A percentile compares a stretch with the other conserved stretches of the same genome.
phyloP scores from a whole-genome alignment of 1,284 basidiomycete species.

The Trichosporon coremiiforme region DNA sequence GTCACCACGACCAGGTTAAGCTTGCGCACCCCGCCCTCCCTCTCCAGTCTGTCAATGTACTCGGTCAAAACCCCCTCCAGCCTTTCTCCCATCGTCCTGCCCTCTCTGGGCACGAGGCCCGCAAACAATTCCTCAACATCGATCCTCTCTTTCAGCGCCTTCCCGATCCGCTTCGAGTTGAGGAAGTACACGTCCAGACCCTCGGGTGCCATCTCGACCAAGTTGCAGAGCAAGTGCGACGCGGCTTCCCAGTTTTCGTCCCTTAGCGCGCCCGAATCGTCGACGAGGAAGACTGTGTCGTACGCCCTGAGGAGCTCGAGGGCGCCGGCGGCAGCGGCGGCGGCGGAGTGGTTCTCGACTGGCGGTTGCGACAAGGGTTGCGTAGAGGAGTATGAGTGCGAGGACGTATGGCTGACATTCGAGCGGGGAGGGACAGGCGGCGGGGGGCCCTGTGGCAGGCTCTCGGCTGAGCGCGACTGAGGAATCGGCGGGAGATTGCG shows the following conservation, averaged over 20 bases:
- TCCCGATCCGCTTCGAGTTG: constrained; percentile 53
- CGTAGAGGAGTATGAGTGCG: background rate
- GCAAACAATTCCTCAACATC: constrained; percentile 54
- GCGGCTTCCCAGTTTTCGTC: constrained; percentile 52
- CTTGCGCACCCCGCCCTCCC: constrained; percentile 21
- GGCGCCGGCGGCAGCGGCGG: constrained; percentile 22
- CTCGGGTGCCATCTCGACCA: constrained; percentile 49
- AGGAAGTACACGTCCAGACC: constrained; percentile 55
- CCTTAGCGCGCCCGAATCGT: constrained; percentile 50
- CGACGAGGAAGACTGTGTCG: constrained; percentile 55
- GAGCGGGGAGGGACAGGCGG: constrained; percentile 26
- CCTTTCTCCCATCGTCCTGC: constrained; percentile 48
- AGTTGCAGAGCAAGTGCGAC: constrained; percentile 43
- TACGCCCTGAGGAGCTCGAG: constrained; percentile 49
- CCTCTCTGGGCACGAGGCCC: constrained; percentile 47
- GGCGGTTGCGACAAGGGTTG: background rate
- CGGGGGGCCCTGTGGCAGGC: background rate
- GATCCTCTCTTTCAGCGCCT: constrained; percentile 34
- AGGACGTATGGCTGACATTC: constrained; percentile 9
- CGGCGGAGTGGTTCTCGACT: background rate
- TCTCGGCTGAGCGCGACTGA: background rate
- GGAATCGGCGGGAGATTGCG: background rate
- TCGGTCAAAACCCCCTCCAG: constrained; percentile 51
- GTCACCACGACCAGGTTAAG: constrained; percentile 54
- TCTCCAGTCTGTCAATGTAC: constrained; percentile 50